A percentile compares a stretch with the other conserved stretches of the same genome.
These are phyloP conservation scores for Ascodesmis nigricans DNA, from an alignment of 495 filamentous ascomycete genomes.

Conservation along the genomic window DNA sequence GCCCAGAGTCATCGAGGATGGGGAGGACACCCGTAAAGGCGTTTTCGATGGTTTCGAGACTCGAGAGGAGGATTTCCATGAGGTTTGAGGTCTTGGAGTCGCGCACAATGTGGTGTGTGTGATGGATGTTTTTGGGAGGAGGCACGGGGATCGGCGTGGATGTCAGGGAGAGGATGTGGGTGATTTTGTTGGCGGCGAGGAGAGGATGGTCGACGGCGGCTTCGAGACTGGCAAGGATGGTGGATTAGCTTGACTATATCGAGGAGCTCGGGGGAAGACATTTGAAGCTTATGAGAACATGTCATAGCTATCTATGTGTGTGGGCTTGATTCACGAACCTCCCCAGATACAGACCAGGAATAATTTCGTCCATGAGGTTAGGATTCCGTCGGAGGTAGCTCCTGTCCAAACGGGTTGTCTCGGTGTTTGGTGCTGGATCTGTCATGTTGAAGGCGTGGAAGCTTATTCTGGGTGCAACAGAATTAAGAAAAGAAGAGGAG, in stretches of 20 bases:
- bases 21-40: conserved; percentile 1
- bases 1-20: neutral
- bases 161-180: conserved; percentile 2
- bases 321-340: conserved; percentile 1
- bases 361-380: conserved; percentile 2
- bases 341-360: neutral
- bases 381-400: too few relatives aligned
- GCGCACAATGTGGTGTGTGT: conserved; percentile 3
- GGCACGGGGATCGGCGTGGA: neutral
- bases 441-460: too few relatives aligned
- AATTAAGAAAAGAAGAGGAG: too few relatives aligned
- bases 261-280: too few relatives aligned
- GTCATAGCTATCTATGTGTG: too few relatives aligned
- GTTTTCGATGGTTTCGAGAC: conserved; percentile 2
- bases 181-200: conserved; percentile 1
- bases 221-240: neutral
- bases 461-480: too few relatives aligned
- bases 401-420: too few relatives aligned
- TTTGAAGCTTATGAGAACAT: too few relatives aligned
- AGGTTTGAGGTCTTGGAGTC: conserved; percentile 1
- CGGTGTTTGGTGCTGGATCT: too few relatives aligned
- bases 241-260: too few relatives aligned
- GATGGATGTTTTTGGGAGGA: neutral
- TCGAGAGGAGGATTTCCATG: neutral
- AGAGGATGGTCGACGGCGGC: neutral